These are phyloP conservation scores for Botryobasidium botryosum DNA, from an alignment of 768 basidiomycete genomes.

Conservation along the genomic window DNA sequence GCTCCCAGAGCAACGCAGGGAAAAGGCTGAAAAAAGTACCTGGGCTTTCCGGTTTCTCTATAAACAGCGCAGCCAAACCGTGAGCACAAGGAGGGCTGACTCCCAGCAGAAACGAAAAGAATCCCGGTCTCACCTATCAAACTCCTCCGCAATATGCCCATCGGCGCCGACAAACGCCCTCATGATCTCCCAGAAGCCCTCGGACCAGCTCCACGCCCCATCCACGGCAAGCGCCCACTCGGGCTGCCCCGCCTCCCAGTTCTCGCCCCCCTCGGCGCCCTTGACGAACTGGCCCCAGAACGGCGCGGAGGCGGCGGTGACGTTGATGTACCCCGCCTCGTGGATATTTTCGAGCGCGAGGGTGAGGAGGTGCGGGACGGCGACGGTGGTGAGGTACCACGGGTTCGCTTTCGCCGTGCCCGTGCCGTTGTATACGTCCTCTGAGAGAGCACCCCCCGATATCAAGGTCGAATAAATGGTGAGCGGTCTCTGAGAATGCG, in stretches of 20 bases:
- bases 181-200: slow-evolving; percentile 6
- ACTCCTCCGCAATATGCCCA: slow-evolving; percentile 4
- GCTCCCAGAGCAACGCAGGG: not conserved
- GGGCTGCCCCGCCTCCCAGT: not conserved
- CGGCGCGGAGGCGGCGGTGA: not conserved
- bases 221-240: slow-evolving; percentile 1
- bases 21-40: not conserved
- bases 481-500: not conserved
- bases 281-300: slow-evolving; percentile 9
- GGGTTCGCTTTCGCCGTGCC: slow-evolving; percentile 19
- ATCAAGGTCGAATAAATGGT: not conserved
- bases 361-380: slow-evolving; percentile 7
- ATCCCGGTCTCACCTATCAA: not conserved
- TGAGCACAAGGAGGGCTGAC: not conserved
- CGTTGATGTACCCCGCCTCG: not conserved
- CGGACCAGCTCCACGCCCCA: slow-evolving; percentile 1
- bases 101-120: not conserved
- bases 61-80: too few species aligned
- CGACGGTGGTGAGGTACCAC: slow-evolving; percentile 16
- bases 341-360: slow-evolving; percentile 1
- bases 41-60: slow-evolving; percentile 4
- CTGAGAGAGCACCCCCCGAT: slow-evolving; percentile 9
- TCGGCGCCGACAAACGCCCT: not conserved
- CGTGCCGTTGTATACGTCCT: slow-evolving; percentile 22
- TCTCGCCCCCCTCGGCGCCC: not conserved